Conservation (phyloP, 768 basidiomycete genomes). For the Suillus subluteus region DNA sequence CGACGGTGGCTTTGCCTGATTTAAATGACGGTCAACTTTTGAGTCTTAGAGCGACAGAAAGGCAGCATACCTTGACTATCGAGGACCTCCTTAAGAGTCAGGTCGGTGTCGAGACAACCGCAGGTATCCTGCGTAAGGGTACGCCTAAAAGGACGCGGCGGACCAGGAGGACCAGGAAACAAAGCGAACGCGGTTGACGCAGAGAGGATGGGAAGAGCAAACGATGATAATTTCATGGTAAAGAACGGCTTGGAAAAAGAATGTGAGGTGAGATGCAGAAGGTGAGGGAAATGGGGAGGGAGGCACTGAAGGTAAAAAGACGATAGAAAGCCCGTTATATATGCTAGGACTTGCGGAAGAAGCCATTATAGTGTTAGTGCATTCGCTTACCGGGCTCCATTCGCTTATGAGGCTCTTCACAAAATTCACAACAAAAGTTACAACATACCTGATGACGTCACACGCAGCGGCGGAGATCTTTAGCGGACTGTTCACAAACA, state of each 20-base stretch:
- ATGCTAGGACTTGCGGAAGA: background rate
- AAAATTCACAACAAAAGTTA: constrained; percentile 4
- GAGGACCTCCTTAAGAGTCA: constrained; percentile 22
- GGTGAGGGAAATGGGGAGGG: background rate
- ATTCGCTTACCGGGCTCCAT: too few relatives aligned
- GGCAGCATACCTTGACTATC: constrained; percentile 15
- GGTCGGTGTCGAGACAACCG: constrained; percentile 19
- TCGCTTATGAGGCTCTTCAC: constrained; percentile 5
- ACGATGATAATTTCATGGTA: constrained; percentile 22
- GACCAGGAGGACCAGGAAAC: too few relatives aligned
- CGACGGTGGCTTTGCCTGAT: constrained; percentile 24
- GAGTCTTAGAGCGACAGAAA: too few relatives aligned
- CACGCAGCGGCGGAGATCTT: background rate
- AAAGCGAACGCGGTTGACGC: constrained; percentile 22
- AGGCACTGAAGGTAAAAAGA: background rate
- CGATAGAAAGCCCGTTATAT: constrained; percentile 12
- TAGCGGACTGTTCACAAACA: background rate
- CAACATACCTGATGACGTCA: constrained; percentile 1
- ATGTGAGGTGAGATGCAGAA: background rate
- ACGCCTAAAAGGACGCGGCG: constrained; percentile 12
- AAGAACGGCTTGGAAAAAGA: constrained; percentile 12
- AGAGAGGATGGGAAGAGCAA: constrained; percentile 24
- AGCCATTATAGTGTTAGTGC: constrained; percentile 4
- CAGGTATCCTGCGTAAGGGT: constrained; percentile 18
- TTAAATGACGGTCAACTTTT: background rate